Conservation (phyloP, 768 basidiomycete genomes). For the Sporobolomyces roseus region DNA sequence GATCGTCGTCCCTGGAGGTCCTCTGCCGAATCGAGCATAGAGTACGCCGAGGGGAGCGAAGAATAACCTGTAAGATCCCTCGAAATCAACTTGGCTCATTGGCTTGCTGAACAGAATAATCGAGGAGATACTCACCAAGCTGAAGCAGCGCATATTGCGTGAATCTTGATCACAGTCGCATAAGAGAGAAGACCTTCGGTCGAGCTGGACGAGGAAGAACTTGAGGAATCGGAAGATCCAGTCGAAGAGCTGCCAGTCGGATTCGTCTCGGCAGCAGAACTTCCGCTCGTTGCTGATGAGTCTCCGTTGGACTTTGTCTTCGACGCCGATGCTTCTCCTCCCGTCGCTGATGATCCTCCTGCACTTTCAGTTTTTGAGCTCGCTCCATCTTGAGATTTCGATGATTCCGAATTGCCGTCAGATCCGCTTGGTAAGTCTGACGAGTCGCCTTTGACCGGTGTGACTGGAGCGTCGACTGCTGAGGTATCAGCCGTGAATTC, state of each 20-base stretch:
- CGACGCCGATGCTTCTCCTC: too few relatives aligned
- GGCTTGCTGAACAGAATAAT: neutral
- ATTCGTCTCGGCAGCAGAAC: neutral
- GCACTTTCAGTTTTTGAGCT: too few relatives aligned
- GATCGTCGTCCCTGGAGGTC: neutral
- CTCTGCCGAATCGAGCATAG: constrained; percentile 18
- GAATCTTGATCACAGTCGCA: constrained; percentile 8
- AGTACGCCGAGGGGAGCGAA: constrained; percentile 26
- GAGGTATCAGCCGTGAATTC: constrained; percentile 5
- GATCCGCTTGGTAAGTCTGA: neutral
- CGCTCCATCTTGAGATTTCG: too few relatives aligned
- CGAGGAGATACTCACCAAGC: constrained; percentile 12
- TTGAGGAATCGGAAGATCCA: too few relatives aligned
- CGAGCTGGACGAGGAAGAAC: neutral
- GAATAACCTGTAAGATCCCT: neutral
- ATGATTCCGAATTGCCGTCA: neutral
- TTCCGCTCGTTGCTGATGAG: neutral
- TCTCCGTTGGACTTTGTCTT: neutral
- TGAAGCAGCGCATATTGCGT: constrained; percentile 10
- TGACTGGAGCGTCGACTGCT: constrained; percentile 17
- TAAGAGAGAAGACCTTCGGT: neutral
- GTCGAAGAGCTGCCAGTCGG: neutral
- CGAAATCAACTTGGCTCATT: too few relatives aligned
- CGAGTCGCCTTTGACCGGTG: constrained; percentile 6
- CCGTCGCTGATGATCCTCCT: neutral